Evolutionary conservation across 495 filamentous ascomycete genomes (phyloP).

Genomic region (Chaetomium fimeti): DNA sequence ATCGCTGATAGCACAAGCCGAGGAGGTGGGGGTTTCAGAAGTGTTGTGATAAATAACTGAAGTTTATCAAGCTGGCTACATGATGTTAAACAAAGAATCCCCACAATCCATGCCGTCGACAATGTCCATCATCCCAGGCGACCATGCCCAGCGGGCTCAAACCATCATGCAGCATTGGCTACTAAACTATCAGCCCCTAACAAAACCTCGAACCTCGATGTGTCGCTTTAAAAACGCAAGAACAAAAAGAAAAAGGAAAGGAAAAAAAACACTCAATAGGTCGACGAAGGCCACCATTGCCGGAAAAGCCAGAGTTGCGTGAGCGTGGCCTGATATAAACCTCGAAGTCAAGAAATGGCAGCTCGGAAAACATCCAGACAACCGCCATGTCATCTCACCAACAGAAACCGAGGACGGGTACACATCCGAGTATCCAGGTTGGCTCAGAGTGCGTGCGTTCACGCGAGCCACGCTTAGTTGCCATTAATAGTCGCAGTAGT

Average conservation of each 20-base stretch:
- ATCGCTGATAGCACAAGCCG: no score
- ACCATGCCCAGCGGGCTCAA: neutral
- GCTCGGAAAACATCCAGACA: neutral
- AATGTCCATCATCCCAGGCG: neutral
- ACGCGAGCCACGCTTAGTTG: slow-evolving; percentile 21
- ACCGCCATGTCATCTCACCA: neutral
- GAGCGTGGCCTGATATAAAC: slow-evolving; percentile 18
- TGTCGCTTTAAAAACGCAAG: neutral
- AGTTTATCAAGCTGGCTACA: neutral
- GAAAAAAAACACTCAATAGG: neutral
- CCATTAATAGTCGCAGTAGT: slow-evolving; percentile 47
- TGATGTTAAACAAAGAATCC: neutral
- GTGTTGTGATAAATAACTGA: neutral
- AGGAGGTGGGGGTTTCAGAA: no score
- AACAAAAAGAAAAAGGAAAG: slow-evolving; percentile 11
- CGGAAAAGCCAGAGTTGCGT: slow-evolving; percentile 16
- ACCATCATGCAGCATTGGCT: neutral
- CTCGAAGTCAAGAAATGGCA: neutral
- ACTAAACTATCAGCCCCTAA: neutral
- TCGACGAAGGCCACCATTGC: neutral
- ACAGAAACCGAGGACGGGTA: neutral
- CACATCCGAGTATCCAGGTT: neutral
- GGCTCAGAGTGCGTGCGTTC: neutral
- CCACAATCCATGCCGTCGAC: neutral
- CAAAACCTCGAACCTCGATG: neutral